Conservation (phyloP, 1,284 basidiomycete species). For the Pseudozyma sp. region DNA sequence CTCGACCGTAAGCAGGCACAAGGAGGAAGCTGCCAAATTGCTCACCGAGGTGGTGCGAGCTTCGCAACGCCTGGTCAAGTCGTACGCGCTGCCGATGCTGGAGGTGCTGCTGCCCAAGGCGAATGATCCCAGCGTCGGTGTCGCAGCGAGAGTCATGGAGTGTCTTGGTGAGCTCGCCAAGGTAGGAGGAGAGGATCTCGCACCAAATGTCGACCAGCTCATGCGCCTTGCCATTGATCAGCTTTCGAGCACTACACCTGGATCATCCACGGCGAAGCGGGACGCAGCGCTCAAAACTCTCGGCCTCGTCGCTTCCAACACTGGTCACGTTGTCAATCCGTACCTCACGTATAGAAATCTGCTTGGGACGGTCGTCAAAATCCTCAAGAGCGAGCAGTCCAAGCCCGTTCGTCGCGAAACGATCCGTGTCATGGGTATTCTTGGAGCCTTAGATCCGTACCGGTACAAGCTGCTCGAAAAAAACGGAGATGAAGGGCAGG, state of each 20-base stretch:
- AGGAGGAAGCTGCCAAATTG: conserved; percentile 73
- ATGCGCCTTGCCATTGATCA: conserved; percentile 91
- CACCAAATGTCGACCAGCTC: conserved; percentile 83
- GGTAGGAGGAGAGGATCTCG: conserved; percentile 92
- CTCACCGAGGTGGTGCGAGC: conserved; percentile 71
- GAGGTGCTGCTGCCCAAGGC: conserved; percentile 90
- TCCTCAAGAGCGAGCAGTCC: conserved; percentile 84
- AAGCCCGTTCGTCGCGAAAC: conserved; percentile 80
- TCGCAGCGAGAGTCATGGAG: conserved; percentile 91
- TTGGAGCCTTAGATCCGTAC: conserved; percentile 98
- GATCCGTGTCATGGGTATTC: conserved; percentile 91
- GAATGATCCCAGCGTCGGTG: conserved; percentile 83
- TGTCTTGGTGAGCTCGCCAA: conserved; percentile 93
- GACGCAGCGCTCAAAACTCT: conserved; percentile 94
- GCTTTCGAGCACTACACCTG: conserved; percentile 76
- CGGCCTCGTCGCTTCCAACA: conserved; percentile 94
- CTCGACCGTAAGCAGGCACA: conserved; percentile 83
- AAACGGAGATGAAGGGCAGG: conserved; percentile 76
- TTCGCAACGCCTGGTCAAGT: conserved; percentile 92
- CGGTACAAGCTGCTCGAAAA: conserved; percentile 86
- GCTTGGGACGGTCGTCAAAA: conserved; percentile 85
- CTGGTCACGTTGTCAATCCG: conserved; percentile 92
- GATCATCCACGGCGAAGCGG: conserved; percentile 70
- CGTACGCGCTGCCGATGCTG: conserved; percentile 96
- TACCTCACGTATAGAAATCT: conserved; percentile 91